Conservation (phyloP, 345 rosid genomes). For the Ceriops tagal region DNA sequence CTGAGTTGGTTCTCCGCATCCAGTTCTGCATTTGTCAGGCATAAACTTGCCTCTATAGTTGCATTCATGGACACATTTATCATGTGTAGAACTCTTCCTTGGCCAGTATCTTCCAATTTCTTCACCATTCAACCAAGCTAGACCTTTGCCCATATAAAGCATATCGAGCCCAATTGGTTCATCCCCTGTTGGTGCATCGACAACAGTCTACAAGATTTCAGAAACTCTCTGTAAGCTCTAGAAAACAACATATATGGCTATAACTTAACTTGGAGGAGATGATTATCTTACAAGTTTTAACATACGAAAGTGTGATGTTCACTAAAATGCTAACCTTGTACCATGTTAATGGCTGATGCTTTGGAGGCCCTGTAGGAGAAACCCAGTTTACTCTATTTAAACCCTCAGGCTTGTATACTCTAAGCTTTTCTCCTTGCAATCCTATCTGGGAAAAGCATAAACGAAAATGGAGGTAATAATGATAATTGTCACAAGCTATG, state of each 20-base stretch:
- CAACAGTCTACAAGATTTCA: constrained; percentile 47
- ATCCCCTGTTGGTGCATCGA: constrained; percentile 72
- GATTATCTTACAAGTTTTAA: not conserved
- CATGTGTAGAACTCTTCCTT: constrained; percentile 40
- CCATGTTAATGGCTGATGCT: constrained; percentile 79
- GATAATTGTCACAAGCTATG: not conserved
- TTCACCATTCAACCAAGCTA: constrained; percentile 98
- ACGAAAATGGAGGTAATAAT: not conserved
- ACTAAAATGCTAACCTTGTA: constrained; percentile 55
- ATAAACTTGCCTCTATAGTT: constrained; percentile 73
- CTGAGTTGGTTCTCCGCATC: constrained; percentile 90
- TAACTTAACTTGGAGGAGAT: not conserved
- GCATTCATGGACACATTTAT: constrained; percentile 60
- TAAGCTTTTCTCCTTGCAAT: constrained; percentile 70
- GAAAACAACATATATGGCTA: not conserved
- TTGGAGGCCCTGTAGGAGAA: constrained; percentile 63
- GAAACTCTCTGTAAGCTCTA: not conserved
- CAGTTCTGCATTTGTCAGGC: constrained; percentile 78
- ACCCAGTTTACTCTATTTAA: constrained; percentile 52
- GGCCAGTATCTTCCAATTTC: constrained; percentile 95
- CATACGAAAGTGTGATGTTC: constrained; percentile 3
- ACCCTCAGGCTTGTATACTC: constrained; percentile 54
- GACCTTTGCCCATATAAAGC: constrained; percentile 91
- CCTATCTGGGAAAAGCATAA: constrained; percentile 53
- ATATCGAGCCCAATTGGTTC: constrained; percentile 89